Conservation (phyloP, 2,329 filamentous ascomycete genomes). For the Huntiella savannae region DNA sequence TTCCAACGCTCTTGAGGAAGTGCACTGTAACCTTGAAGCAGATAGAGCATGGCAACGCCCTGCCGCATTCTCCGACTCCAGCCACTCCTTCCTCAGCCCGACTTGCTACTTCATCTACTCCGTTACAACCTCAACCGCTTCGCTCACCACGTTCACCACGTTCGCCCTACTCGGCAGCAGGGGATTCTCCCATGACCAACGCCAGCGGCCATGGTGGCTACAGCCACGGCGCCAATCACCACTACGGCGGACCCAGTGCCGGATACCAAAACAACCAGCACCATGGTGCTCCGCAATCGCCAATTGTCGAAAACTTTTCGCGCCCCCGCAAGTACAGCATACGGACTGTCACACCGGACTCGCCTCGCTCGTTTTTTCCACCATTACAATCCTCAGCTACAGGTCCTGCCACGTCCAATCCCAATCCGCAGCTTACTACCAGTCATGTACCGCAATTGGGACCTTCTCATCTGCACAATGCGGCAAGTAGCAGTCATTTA, state of each 20-base stretch:
- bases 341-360: slow-evolving; percentile 13
- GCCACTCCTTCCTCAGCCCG: not conserved
- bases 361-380: not conserved
- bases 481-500: too few relatives aligned
- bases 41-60: slow-evolving; percentile 2
- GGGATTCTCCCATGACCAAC: not conserved
- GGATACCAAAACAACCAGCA: not conserved
- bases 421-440: too few relatives aligned
- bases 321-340: slow-evolving; percentile 36
- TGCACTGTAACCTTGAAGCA: slow-evolving; percentile 2
- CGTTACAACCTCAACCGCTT: not conserved
- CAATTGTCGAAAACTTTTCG: slow-evolving; percentile 37
- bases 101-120: not conserved
- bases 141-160: not conserved
- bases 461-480: too few relatives aligned
- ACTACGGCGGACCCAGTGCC: not conserved
- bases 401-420: not conserved
- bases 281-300: slow-evolving; percentile 8
- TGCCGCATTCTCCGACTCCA: not conserved
- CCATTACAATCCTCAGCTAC: not conserved
- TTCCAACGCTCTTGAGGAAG: not conserved
- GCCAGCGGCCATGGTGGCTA: not conserved
- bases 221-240: slow-evolving; percentile 17
- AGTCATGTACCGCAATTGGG: too few relatives aligned
- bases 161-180: not conserved